Evolutionary conservation across 2,329 filamentous ascomycete genomes (phyloP).

Genomic region (Tolypocladium nubicola): DNA sequence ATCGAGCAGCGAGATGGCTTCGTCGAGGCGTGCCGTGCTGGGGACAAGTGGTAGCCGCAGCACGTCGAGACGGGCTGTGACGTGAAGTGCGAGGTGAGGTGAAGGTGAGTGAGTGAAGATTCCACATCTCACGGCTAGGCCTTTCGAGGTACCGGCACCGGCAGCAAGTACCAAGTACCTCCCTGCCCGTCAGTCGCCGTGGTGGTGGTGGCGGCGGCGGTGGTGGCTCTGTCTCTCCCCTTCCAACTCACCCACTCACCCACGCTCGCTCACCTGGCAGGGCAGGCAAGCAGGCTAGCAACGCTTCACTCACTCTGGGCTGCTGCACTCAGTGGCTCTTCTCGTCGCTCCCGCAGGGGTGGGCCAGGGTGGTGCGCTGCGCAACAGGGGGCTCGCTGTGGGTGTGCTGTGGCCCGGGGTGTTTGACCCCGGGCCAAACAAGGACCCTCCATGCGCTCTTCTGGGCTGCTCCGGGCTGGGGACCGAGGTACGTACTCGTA

Average conservation of each 20-base stretch:
- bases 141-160: neutral
- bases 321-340: neutral
- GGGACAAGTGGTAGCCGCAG: neutral
- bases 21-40: slow-evolving; percentile 4
- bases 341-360: slow-evolving; percentile 1
- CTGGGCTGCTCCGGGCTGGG: neutral
- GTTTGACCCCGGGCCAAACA: neutral
- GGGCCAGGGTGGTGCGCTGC: neutral
- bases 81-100: slow-evolving; percentile 3
- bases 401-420: neutral
- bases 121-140: slow-evolving; percentile 7
- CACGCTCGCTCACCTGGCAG: no score
- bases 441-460: neutral
- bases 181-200: neutral
- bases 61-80: neutral
- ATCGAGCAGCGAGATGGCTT: neutral
- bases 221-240: neutral
- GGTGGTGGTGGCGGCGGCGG: no score
- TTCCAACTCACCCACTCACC: neutral
- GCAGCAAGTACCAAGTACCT: neutral
- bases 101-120: slow-evolving; percentile 13
- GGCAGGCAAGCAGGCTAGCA: no score
- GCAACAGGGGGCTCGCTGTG: neutral
- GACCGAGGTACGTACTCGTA: neutral
- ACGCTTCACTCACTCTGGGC: neutral